A percentile compares a stretch with the other conserved stretches of the same genome.
Conservation (phyloP, 768 basidiomycete genomes). For the Cubamyces lactineus region DNA sequence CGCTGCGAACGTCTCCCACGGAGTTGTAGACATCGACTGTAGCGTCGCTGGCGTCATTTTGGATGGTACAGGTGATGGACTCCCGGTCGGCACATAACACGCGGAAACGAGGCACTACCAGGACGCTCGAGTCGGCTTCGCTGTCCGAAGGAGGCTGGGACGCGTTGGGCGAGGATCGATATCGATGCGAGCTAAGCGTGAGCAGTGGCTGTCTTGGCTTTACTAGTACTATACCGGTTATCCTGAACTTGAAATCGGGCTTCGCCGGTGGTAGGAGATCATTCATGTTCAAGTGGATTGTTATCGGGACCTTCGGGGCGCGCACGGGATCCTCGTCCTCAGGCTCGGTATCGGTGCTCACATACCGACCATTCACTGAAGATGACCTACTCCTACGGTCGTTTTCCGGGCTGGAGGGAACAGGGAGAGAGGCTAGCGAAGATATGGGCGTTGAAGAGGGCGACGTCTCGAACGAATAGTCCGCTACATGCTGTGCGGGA, state of each 20-base stretch:
- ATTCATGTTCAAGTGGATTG: slow-evolving; percentile 80
- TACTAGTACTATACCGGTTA: slow-evolving; percentile 68
- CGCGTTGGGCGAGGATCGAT: slow-evolving; percentile 22
- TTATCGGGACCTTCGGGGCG: slow-evolving; percentile 65
- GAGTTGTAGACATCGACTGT: slow-evolving; percentile 67
- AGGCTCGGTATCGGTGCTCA: slow-evolving; percentile 26
- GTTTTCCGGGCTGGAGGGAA: slow-evolving; percentile 38
- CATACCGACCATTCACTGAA: slow-evolving; percentile 35
- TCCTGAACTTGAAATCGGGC: slow-evolving; percentile 65
- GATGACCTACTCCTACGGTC: slow-evolving; percentile 44
- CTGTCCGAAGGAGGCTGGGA: slow-evolving; percentile 26
- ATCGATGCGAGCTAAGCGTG: slow-evolving; percentile 9
- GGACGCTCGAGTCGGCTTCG: slow-evolving; percentile 48
- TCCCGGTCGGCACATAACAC: slow-evolving; percentile 71
- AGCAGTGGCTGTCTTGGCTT: slow-evolving; percentile 41
- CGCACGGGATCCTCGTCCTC: slow-evolving; percentile 30
- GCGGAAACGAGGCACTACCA: slow-evolving; percentile 69
- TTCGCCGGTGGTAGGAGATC: slow-evolving; percentile 68
- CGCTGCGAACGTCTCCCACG: slow-evolving; percentile 58
- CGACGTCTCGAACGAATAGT: slow-evolving; percentile 76
- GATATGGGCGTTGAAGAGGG: slow-evolving; percentile 54
- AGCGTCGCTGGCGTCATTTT: slow-evolving; percentile 56
- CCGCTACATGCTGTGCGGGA: slow-evolving; percentile 62
- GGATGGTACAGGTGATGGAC: slow-evolving; percentile 56
- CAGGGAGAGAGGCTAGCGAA: slow-evolving; percentile 43